phyloP scores from a whole-genome alignment of 257 asterid species.

The Fraxinus excelsior region DNA sequence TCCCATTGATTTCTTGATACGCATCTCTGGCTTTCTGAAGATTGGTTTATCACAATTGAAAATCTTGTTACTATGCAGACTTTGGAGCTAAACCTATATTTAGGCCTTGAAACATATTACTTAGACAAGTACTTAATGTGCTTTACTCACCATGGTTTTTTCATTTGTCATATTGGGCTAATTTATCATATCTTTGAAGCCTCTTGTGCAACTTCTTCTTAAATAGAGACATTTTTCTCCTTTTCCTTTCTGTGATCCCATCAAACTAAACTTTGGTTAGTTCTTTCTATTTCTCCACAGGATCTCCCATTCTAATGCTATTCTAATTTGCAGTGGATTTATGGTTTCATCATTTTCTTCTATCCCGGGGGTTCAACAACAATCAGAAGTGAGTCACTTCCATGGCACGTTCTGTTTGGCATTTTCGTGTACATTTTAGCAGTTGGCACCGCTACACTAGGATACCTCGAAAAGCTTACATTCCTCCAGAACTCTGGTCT shows the following conservation, averaged over 20 bases:
- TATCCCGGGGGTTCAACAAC: conserved; percentile 81
- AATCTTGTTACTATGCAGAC: not conserved
- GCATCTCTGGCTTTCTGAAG: not conserved
- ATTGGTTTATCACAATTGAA: not conserved
- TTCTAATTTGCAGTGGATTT: conserved; percentile 72
- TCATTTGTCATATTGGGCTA: not conserved
- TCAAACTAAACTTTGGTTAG: not conserved
- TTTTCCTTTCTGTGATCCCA: not conserved
- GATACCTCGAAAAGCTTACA: conserved; percentile 91
- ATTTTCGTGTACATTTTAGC: conserved; percentile 62
- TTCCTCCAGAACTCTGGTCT: conserved; percentile 74
- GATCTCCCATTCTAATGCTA: not conserved
- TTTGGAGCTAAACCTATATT: not conserved
- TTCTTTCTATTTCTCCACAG: not conserved
- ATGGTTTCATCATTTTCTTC: conserved; percentile 83
- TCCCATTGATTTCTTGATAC: not conserved
- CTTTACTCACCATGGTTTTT: not conserved
- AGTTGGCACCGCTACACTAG: conserved; percentile 63
- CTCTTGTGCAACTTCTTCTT: not conserved
- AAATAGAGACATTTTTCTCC: not conserved
- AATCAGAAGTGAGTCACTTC: conserved; percentile 71
- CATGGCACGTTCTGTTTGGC: conserved; percentile 92
- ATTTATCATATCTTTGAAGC: not conserved
- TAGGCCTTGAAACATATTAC: not conserved
- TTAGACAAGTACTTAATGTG: not conserved